Conservation (phyloP, 768 basidiomycete genomes). For the Sporobolomyces phaffii region DNA sequence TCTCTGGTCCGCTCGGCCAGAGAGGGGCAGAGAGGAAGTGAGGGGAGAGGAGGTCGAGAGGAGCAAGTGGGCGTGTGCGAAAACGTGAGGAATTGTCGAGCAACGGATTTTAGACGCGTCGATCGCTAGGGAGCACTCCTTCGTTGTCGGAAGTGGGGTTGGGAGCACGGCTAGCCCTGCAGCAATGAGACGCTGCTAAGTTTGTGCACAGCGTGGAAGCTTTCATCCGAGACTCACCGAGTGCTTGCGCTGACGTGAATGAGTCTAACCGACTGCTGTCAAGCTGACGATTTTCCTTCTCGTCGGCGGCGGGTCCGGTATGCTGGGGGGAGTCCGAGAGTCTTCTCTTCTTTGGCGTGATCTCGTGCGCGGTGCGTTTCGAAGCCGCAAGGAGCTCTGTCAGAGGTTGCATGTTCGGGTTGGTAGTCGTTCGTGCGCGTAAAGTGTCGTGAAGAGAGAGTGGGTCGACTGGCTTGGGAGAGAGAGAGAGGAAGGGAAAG, state of each 20-base stretch:
- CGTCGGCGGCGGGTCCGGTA: not conserved
- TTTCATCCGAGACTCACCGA: not conserved
- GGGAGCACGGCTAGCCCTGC: not conserved
- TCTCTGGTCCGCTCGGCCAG: slow-evolving; percentile 65
- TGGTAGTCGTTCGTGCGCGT: not conserved
- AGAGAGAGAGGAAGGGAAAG: not conserved
- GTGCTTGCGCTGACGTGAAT: not conserved
- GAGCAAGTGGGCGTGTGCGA: slow-evolving; percentile 30
- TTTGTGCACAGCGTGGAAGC: not conserved
- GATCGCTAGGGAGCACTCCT: not conserved
- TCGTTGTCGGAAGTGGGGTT: not conserved
- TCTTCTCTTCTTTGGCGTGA: slow-evolving; percentile 8
- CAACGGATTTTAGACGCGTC: not conserved
- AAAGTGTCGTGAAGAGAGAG: not conserved
- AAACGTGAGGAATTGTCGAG: slow-evolving; percentile 26
- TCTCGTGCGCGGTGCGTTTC: not conserved
- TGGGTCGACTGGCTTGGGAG: not conserved
- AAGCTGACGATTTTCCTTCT: slow-evolving; percentile 10
- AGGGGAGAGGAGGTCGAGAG: slow-evolving; percentile 49
- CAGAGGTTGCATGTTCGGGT: not conserved
- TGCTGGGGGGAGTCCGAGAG: not conserved
- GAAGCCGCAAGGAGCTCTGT: not conserved
- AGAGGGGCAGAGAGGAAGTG: slow-evolving; percentile 49
- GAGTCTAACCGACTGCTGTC: no score
- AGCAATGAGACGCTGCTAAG: not conserved